Base-by-base conservation (phyloP, 139 green algal species). In the Klebsormidium nitens region DNA sequence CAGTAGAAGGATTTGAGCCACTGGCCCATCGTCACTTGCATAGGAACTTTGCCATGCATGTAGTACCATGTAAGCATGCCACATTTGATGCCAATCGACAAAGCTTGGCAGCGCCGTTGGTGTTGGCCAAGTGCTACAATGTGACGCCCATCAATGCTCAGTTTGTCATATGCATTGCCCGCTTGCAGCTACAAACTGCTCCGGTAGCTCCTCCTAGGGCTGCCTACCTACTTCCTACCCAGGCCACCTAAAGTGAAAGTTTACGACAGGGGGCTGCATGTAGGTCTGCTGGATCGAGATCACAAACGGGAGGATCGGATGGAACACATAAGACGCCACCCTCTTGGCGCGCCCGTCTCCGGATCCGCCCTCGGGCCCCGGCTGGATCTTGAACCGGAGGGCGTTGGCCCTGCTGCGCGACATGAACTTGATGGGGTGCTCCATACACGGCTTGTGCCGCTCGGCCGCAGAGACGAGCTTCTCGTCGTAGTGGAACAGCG, bases 381-480 rank as follows among this genome's bases (percentile, higher is more conserved):
- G 71, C 5, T 73, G 44, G 5, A 81, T 81, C 29, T 81, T 81
- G 59, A 81, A 81, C 34, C 58, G 49, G 35, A 81, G 60, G 23
- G 42, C n/a, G 48, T 77, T 81, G 1, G 74, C 66, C 35, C 66
- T 55, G 17, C 66, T 37, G 5, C 74, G 66, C 19, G 69, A 77
- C 11, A 80, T 61, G 52, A 83, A 83, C 64, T 83, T 83, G 38
- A 83, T 80, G 44, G 75, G 72, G 75, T 83, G 59, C 52, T 83
- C 77, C 48, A 76, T 34, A 49, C 59, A 79, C 2, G 77, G 77
- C 66, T 68, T 83, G 40, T 83, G 77, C 50, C 52, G 36, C 5
- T 83, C 64, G 14, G 46, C 58, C 1, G 44, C 29, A 0, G 75
- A 81, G 11, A 83, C 81, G 19, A 83, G 61, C 75, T 82, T 83